Percentiles rank a stretch among this genome's conserved stretches.
phyloP scores from a whole-genome alignment of 768 basidiomycete species.

The Boletus rubescentipes region DNA sequence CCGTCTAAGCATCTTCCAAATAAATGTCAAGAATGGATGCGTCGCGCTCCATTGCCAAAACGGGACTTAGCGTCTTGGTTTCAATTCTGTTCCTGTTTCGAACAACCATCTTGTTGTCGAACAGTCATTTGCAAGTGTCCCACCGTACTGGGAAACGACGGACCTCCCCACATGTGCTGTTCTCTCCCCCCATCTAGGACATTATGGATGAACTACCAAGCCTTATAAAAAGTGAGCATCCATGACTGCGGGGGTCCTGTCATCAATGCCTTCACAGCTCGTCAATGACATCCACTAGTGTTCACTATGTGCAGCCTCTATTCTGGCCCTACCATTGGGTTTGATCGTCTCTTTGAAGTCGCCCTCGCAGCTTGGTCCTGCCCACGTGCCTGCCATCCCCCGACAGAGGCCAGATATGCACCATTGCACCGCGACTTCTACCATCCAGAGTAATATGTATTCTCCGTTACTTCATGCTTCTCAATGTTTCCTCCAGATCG shows the following conservation, averaged over 20 bases:
- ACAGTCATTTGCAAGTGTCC: neutral
- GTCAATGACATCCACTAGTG: neutral
- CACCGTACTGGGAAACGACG: neutral
- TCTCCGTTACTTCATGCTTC: neutral
- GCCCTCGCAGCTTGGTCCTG: conserved; percentile 23
- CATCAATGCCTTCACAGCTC: neutral
- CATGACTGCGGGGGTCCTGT: neutral
- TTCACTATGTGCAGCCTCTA: no score
- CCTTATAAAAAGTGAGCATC: conserved; percentile 3
- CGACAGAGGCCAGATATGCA: neutral
- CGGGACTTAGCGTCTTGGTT: no score
- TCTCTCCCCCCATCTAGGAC: conserved; percentile 1
- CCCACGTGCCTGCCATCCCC: neutral
- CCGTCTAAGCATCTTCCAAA: no score
- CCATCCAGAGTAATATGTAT: conserved; percentile 21
- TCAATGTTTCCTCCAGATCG: no score
- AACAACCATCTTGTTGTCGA: conserved; percentile 1
- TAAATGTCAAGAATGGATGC: no score
- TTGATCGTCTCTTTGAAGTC: conserved; percentile 10
- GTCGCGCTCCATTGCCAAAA: no score
- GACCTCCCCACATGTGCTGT: neutral
- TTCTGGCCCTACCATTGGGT: conserved; percentile 1
- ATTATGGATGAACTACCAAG: neutral
- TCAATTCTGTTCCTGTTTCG: no score
- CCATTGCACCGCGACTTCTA: neutral